Conservation (phyloP, 257 asterid species). For the Striga asiatica region DNA sequence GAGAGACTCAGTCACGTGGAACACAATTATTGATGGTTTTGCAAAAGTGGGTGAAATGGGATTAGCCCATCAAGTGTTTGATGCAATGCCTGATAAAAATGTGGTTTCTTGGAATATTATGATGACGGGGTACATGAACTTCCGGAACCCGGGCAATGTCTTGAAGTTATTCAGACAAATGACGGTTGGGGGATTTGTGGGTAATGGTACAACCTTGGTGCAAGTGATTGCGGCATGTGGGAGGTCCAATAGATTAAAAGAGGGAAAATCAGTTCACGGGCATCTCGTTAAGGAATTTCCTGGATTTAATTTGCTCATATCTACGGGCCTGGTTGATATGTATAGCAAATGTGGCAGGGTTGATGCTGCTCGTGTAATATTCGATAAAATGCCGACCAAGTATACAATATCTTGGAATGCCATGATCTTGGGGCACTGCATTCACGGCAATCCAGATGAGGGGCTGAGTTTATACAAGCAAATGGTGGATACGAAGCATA, state of each 20-base stretch:
- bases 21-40: conserved; percentile 37
- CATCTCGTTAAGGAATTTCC: conserved; percentile 28
- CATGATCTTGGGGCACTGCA: conserved; percentile 57
- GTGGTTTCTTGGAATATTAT: conserved; percentile 52
- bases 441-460: conserved; percentile 42
- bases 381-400: conserved; percentile 37
- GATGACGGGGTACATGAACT: conserved; percentile 54
- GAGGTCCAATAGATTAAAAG: conserved; percentile 59
- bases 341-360: conserved; percentile 57
- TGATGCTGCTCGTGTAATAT: conserved; percentile 37
- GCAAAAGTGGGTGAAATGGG: conserved; percentile 41
- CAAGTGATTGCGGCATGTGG: conserved; percentile 53
- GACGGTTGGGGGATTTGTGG: conserved; percentile 22
- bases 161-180: conserved; percentile 55
- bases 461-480: conserved; percentile 35
- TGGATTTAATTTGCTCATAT: conserved; percentile 29
- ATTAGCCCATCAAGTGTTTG: conserved; percentile 46
- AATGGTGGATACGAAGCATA: conserved; percentile 23
- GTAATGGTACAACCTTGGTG: conserved; percentile 40
- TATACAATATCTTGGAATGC: conserved; percentile 52
- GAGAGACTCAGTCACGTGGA: conserved; percentile 56
- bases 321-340: conserved; percentile 48
- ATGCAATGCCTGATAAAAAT: conserved; percentile 42
- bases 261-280: conserved; percentile 67
- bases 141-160: conserved; percentile 40